Evolutionary conservation across 148 eudicot species (phyloP).

Genomic region (Simmondsia chinensis): DNA sequence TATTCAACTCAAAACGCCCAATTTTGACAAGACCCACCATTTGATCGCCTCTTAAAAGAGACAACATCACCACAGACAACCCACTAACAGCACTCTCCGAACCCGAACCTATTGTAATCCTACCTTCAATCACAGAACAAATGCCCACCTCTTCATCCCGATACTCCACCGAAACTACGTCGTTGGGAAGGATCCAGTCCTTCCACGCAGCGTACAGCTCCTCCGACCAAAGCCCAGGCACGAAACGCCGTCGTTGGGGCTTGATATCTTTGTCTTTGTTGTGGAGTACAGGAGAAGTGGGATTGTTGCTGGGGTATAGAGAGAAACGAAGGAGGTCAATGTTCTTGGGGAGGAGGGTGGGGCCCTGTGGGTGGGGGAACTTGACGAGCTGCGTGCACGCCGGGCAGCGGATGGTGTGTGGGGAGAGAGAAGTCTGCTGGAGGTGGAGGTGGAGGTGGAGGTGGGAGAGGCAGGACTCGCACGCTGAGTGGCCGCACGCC

Average conservation of each 20-base stretch:
- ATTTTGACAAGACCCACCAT: constrained; percentile 39
- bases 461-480: constrained; percentile 45
- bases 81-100: not conserved
- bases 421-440: constrained; percentile 41
- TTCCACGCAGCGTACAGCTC: constrained; percentile 52
- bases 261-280: not conserved
- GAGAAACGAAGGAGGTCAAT: constrained; percentile 64
- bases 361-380: constrained; percentile 32
- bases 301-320: constrained; percentile 6
- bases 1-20: constrained; percentile 19
- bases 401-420: constrained; percentile 56
- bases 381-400: constrained; percentile 63
- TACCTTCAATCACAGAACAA: constrained; percentile 12
- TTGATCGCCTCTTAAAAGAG: constrained; percentile 30
- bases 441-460: constrained; percentile 27
- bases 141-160: constrained; percentile 4
- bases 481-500: constrained; percentile 75
- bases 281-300: constrained; percentile 3
- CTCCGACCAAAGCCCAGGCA: constrained; percentile 33
- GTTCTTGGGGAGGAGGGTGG: constrained; percentile 70
- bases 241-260: constrained; percentile 10
- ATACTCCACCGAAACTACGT: constrained; percentile 17
- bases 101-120: constrained; percentile 7
- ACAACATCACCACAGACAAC: constrained; percentile 11
- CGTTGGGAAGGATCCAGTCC: constrained; percentile 48